Percentiles rank a stretch among this genome's conserved stretches.
phyloP scores from a whole-genome alignment of 306 rosid species.

The Echinosophora koreensis region DNA sequence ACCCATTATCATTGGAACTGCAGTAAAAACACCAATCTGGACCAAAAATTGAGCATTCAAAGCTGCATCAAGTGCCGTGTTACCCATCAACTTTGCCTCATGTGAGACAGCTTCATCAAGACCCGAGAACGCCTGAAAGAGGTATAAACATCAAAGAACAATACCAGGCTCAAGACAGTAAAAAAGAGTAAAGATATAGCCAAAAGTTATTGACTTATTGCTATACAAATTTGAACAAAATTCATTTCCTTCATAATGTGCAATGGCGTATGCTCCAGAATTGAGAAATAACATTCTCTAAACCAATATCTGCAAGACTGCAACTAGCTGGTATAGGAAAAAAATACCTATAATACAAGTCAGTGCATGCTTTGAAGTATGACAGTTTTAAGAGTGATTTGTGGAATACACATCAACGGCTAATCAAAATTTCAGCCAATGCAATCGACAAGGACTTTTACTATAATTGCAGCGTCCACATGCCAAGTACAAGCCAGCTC shows the following conservation, averaged over 20 bases:
- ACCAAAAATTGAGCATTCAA: slow-evolving; percentile 96
- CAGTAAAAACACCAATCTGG: slow-evolving; percentile 96
- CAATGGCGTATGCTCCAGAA: neutral
- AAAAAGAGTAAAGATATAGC: slow-evolving; percentile 18
- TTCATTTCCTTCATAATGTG: slow-evolving; percentile 11
- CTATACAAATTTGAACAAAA: slow-evolving; percentile 17
- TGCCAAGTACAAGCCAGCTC: slow-evolving; percentile 3
- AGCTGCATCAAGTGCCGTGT: slow-evolving; percentile 85
- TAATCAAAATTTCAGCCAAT: slow-evolving; percentile 15
- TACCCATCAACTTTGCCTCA: slow-evolving; percentile 68
- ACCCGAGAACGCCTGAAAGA: slow-evolving; percentile 90
- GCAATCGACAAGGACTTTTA: slow-evolving; percentile 5
- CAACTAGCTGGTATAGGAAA: neutral
- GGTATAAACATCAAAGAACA: slow-evolving; percentile 38
- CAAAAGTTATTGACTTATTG: neutral
- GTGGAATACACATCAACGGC: slow-evolving; percentile 5
- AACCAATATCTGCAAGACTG: neutral
- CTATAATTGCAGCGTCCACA: neutral
- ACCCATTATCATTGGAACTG: slow-evolving; percentile 94
- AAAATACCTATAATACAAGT: slow-evolving; percentile 7
- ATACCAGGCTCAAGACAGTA: slow-evolving; percentile 15
- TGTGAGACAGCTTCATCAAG: slow-evolving; percentile 70
- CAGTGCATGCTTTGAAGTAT: slow-evolving; percentile 14
- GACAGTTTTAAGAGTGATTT: neutral
- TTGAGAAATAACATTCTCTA: slow-evolving; percentile 2